Base-by-base conservation (phyloP, 1,284 basidiomycete genomes). In the Marasmius sp. region DNA sequence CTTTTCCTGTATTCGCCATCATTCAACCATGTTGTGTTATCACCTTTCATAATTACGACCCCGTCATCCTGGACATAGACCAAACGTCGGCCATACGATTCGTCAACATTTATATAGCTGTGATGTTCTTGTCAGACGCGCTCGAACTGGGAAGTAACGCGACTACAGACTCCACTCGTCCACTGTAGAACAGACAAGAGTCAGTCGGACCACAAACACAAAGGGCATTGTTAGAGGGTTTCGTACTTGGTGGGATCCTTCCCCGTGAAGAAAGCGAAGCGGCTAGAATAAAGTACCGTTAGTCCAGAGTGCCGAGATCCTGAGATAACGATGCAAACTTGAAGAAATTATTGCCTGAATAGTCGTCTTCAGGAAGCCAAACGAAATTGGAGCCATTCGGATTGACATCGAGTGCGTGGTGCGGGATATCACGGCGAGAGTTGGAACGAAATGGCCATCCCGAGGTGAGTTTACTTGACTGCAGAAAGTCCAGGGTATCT, bases 21-120 rank as follows among this genome's bases (percentile, higher is more conserved):
- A 2, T 77, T 64, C 51, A 92, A 71, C 72, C 72, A 75, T 16
- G 81, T 86, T 0, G 81, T 85, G 67, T 91, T 80, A 62, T 92
- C 89, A 11, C 87, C 88, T 68, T 87, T 85, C 89, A 92, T 92
- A 34, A 91, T 79, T 27, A 88, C 87, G 48, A 80, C 81, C 34
- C 81, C 81, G 67, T 88, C 76, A 16, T 79, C 77, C 34, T 80
- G 78, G 16, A 88, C 81, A 69, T 79, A 89, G 6, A 79, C 80
- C 8, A 89, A 76, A 39, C 77, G 74, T 45, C 77, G 67, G 16
- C 73, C 70, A 66, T 84, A 79, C 10, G 87, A 86, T 45, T 75
- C 78, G 27, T 72, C 69, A 53, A 71, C 65, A 66, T 85, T 74
- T 50, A 86, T 80, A 69, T 87, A 89, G 58, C 85, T 89, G 60